Evolutionary conservation across 2,329 filamentous ascomycete species (phyloP), one percentile per base, ranked within the genome.

Genomic region (Onygenales sp.): DNA sequence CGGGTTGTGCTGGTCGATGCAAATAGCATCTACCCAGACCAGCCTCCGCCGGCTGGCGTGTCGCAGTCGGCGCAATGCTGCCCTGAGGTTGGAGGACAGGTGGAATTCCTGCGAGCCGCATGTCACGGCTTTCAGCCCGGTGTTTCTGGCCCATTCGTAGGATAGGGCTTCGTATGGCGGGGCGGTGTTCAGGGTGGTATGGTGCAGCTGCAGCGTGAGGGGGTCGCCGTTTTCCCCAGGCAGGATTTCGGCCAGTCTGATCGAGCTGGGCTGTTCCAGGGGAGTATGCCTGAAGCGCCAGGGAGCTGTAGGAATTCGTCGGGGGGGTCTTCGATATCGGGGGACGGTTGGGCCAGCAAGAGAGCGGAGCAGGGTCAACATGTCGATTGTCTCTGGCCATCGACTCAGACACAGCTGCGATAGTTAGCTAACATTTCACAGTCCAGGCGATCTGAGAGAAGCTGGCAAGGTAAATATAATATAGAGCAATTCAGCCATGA

Each of bases 11-110:
- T 58, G 54, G 44, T 59, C 52, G 32, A 60, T 60, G 49, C 58
- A 60, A 2, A 60, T 27, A 27, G 53, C 54, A 42, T 60, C 57
- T 27, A 55, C 49, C 58, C 58, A 60, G 40, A 59, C 14, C 13
- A 52, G n/a, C 10, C 48, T 27, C 37, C 42, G 36, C 42, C 14
- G 44, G 33, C 50, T 39, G 3, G 32, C 17, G 48, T 43, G 33
- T 32, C 57, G 44, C 17, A 56, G 10, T 9, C 34, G 32, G 42
- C 36, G 39, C 10, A 57, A 39, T 27, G 45, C 50, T 27, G 17
- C 36, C 42, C 49, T 34, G 11, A 53, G 44, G 10, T 54, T 54
- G 14, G 39, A 32, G 9, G 54, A 48, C 6, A 54, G 39, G 37
- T 36, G 51, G 11, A 47, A 47, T 49, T 42, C 49, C 33, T 36